Base-by-base conservation (phyloP, 2,329 filamentous ascomycete species). In the Colletotrichum falcatum region DNA sequence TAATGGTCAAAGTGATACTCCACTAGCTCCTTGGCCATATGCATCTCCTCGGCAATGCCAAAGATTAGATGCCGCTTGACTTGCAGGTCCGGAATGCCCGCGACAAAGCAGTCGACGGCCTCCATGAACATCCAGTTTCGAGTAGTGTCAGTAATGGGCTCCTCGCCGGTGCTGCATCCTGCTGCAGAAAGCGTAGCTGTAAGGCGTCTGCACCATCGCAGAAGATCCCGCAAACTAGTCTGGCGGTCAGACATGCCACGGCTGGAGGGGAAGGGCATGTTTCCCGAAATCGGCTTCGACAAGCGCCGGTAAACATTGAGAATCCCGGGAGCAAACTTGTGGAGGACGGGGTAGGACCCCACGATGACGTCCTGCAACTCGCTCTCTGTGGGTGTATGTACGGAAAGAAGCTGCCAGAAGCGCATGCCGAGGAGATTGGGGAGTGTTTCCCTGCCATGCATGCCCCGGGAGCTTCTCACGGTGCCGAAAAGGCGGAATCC, bases 401-500 rank as follows among this genome's bases (percentile, higher is more conserved):
- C 88, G 18, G 87, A 85, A n/a, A 97, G 87, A 51, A 87, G 86
- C 71, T 92, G 89, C 97, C 97, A 99, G 69, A 98, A 90, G 59
- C 95, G 90, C 75, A 91, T 88, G 26, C 96, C 95, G 37, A 98
- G 89, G 79, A 97, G 90, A 61, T 88, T 89, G 5, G 93, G 92
- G 20, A 91, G 82, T 58, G 90, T 91, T 76, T 91, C 89, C 61
- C 85, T 84, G 12, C 86, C 94, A 84, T 86, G 91, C 85, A 83
- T 85, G 42, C 92, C 92, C 71, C 89, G 85, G 11, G 90, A 89
- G 5, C 92, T 96, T 73, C 95, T 91, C 74, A 98, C 92, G 0
- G 95, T 98, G 5, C 95, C 96, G 78, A 99, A 92, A 26, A 99
- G 91, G 65, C 93, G 91, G 79, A 99, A 99, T 1, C 92, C 94